Evolutionary conservation across 345 rosid genomes (phyloP).

Genomic region (Eucalyptus marginata): DNA sequence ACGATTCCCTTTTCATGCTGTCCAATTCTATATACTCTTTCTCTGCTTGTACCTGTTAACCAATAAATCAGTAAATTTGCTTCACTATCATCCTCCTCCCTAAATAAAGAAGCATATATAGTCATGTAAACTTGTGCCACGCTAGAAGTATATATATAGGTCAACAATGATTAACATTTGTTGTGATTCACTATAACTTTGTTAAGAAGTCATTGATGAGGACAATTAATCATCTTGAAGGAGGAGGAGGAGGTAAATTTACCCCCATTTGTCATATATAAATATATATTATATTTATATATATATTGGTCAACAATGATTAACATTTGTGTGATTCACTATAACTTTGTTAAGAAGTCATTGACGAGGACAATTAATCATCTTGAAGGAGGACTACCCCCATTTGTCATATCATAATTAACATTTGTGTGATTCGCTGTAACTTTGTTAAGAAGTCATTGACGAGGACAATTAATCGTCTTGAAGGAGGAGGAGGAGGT

Average conservation of each 20-base stretch:
- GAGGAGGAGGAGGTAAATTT: not conserved
- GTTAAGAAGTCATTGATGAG: not conserved
- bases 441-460: not conserved
- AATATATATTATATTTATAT: too few species aligned
- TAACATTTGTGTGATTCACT: not conserved
- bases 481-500: not conserved
- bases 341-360: not conserved
- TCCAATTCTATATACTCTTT: not conserved
- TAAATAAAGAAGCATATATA: not conserved
- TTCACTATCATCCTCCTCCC: not conserved
- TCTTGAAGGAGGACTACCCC: not conserved
- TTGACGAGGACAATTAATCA: not conserved
- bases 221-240: not conserved
- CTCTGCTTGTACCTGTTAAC: not conserved
- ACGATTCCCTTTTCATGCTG: not conserved
- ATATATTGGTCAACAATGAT: not conserved
- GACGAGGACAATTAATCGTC: not conserved
- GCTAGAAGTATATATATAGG: not conserved
- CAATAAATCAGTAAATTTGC: not conserved
- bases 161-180: not conserved
- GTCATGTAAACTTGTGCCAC: not conserved
- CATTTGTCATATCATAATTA: not conserved
- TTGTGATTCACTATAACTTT: not conserved
- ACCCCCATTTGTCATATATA: not conserved
- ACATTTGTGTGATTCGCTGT: not conserved